Conservation (phyloP, 768 basidiomycete genomes). For the Boletus huronensis region DNA sequence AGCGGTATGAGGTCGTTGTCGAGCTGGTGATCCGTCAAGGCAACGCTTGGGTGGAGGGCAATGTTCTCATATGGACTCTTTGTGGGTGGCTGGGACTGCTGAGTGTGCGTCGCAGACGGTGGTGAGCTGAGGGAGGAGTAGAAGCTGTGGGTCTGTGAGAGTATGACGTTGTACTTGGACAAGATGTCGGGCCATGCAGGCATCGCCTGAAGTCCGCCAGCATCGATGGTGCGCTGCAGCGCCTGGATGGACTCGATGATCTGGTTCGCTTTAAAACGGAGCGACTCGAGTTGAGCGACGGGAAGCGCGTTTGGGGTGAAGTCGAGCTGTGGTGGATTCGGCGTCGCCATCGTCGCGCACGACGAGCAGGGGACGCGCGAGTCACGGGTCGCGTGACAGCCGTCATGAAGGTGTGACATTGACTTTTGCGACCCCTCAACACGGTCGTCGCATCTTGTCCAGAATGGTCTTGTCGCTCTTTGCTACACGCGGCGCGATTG, state of each 20-base stretch:
- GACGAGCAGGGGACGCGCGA: background rate
- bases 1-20: conserved; percentile 73
- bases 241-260: conserved; percentile 73
- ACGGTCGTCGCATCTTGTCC: background rate
- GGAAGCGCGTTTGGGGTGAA: conserved; percentile 44
- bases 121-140: conserved; percentile 54
- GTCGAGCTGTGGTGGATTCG: background rate
- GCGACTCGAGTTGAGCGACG: conserved; percentile 68
- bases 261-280: conserved; percentile 72
- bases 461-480: conserved; percentile 17
- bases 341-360: background rate
- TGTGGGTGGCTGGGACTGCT: conserved; percentile 10
- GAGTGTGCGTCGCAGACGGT: conserved; percentile 25
- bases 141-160: conserved; percentile 80
- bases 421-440: background rate
- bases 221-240: conserved; percentile 62
- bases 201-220: conserved; percentile 55
- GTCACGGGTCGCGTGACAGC: conserved; percentile 19
- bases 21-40: conserved; percentile 61
- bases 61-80: conserved; percentile 56
- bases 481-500: conserved; percentile 1
- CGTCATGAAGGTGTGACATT: conserved; percentile 17
- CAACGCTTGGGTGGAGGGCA: conserved; percentile 58
- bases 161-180: conserved; percentile 79
- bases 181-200: conserved; percentile 84